Percentiles rank a stretch among this genome's conserved stretches.
phyloP scores from a whole-genome alignment of 2,329 filamentous ascomycete genomes.

The Trichoderma lentiforme region DNA sequence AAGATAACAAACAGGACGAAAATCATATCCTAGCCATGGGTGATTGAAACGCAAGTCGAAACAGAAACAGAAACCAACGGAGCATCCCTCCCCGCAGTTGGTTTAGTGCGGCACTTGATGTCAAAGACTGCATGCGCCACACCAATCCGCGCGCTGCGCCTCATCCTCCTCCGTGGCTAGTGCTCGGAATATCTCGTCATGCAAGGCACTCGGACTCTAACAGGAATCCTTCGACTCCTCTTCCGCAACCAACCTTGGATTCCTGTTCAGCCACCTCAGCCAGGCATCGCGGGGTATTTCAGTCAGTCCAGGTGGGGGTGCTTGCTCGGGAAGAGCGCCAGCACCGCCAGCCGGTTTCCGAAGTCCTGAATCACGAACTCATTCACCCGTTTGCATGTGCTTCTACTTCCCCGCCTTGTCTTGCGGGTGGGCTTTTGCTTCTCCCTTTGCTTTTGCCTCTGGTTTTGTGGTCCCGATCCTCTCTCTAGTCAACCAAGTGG shows the following conservation, averaged over 20 bases:
- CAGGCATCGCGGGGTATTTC: conserved; percentile 12
- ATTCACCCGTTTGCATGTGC: not conserved
- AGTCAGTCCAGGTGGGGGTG: not conserved
- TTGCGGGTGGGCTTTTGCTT: not conserved
- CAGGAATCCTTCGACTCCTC: not conserved
- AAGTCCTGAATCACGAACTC: conserved; percentile 2
- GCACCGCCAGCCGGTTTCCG: conserved; percentile 1
- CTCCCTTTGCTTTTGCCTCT: not conserved
- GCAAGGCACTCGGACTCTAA: not conserved
- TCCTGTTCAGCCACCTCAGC: conserved; percentile 5
- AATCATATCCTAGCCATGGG: not conserved
- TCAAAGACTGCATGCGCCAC: not conserved
- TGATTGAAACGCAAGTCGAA: conserved; percentile 6
- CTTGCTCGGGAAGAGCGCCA: not conserved
- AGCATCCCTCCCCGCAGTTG: not conserved
- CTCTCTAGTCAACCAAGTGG: not conserved
- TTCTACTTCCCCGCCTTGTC: conserved; percentile 4
- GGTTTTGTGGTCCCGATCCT: not conserved
- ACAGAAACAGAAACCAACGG: not conserved
- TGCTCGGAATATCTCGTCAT: not conserved
- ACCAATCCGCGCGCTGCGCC: not conserved
- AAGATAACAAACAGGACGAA: conserved; percentile 1
- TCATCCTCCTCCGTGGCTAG: not conserved
- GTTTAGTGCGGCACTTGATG: not conserved
- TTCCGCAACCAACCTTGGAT: not conserved